phyloP scores from a whole-genome alignment of 441 rosid species.

The Gossypium davidsonii region DNA sequence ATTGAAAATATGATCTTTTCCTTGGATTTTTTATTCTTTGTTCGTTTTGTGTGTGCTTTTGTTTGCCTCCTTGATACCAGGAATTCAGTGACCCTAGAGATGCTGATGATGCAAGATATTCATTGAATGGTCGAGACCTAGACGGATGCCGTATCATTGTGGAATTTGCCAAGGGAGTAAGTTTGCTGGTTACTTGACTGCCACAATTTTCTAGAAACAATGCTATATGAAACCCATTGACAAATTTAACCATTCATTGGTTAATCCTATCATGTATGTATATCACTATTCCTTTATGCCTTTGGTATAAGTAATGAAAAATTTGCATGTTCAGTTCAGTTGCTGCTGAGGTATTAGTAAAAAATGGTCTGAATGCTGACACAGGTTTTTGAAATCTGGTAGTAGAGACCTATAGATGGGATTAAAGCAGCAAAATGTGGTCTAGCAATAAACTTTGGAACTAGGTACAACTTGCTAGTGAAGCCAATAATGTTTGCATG shows the following conservation, averaged over 20 bases:
- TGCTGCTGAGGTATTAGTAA: too few species aligned
- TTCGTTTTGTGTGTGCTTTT: neutral
- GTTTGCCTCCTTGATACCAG: constrained; percentile 23
- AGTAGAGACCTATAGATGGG: too few species aligned
- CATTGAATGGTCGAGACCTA: constrained; percentile 58
- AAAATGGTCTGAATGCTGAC: too few species aligned
- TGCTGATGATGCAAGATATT: constrained; percentile 69
- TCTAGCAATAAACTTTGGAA: neutral
- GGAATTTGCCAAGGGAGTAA: constrained; percentile 67
- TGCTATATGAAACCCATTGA: neutral
- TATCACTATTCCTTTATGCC: neutral
- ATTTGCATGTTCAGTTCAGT: too few species aligned
- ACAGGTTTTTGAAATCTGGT: too few species aligned
- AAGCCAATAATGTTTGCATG: neutral
- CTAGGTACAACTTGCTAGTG: neutral
- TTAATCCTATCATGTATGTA: neutral
- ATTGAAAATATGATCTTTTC: constrained; percentile 20
- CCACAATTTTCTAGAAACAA: neutral
- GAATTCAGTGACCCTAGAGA: constrained; percentile 72
- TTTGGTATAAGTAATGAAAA: too few species aligned
- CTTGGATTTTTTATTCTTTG: neutral
- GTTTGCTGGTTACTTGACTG: constrained; percentile 8
- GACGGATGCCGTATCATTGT: constrained; percentile 66
- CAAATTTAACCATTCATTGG: neutral
- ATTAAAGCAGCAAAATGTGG: neutral